Percentiles rank a stretch among this genome's conserved stretches.
These are phyloP conservation scores for Aspergillus ostianus DNA, from an alignment of 495 filamentous ascomycete species.

Conservation along the genomic window DNA sequence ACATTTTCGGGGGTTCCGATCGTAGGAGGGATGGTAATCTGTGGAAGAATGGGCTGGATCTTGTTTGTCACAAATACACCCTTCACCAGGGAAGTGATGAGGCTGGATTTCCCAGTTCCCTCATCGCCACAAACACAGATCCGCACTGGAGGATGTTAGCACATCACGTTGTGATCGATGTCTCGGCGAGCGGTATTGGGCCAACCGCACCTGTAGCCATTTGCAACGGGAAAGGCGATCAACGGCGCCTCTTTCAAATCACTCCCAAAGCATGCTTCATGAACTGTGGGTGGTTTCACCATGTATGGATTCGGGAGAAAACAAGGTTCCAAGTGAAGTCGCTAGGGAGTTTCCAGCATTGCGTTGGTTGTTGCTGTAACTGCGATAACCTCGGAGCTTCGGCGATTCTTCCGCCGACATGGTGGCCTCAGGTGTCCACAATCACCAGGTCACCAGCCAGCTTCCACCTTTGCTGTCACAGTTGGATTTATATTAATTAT, in stretches of 20 bases:
- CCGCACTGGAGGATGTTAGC: constrained; percentile 58
- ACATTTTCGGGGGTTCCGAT: constrained; percentile 92
- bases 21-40: constrained; percentile 87
- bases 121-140: constrained; percentile 98
- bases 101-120: constrained; percentile 57
- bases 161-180: background rate
- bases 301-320: background rate
- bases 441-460: no score
- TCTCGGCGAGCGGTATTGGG: background rate
- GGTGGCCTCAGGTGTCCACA: background rate
- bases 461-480: no score
- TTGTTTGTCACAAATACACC: constrained; percentile 91
- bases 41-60: constrained; percentile 90
- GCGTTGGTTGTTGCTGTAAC: background rate
- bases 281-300: background rate
- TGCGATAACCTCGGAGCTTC: background rate
- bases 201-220: constrained; percentile 40
- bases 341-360: no score
- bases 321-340: background rate
- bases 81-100: constrained; percentile 72
- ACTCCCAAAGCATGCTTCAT: constrained; percentile 9
- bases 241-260: constrained; percentile 13
- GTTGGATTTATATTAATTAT: no score
- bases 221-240: constrained; percentile 12
- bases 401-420: background rate